Evolutionary conservation across 805 yeast species (phyloP).

Genomic region (Schizosaccharomyces octosporus): DNA sequence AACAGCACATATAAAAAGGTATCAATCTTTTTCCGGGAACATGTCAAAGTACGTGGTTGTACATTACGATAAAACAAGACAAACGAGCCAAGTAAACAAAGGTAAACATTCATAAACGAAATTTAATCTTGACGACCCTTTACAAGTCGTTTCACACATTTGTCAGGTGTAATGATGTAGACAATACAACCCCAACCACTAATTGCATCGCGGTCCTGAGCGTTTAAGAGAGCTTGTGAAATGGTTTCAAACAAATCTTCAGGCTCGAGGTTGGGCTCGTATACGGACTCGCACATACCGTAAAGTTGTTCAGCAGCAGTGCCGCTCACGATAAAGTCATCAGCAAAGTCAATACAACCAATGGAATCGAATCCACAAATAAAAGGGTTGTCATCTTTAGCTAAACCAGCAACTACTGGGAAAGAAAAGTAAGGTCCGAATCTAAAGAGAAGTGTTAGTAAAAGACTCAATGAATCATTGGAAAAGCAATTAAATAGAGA

Average conservation of each 20-base stretch:
- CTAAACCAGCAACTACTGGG: conserved; percentile 87
- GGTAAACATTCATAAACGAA: background rate
- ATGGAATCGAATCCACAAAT: conserved; percentile 88
- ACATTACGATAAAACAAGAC: too few relatives aligned
- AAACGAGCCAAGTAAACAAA: background rate
- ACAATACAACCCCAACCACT: conserved; percentile 98
- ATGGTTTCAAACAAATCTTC: conserved; percentile 91
- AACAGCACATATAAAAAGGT: background rate
- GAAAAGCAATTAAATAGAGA: background rate
- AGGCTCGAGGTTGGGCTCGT: conserved; percentile 80
- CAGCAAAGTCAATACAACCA: conserved; percentile 87
- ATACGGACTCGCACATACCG: conserved; percentile 95
- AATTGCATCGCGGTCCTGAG: conserved; percentile 89
- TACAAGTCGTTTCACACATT: conserved; percentile 63
- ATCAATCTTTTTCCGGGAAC: background rate
- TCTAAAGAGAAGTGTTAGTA: background rate
- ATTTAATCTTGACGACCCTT: conserved; percentile 82
- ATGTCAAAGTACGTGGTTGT: background rate
- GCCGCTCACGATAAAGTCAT: conserved; percentile 86
- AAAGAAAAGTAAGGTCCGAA: conserved; percentile 88
- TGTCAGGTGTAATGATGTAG: conserved; percentile 73
- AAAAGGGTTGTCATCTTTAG: conserved; percentile 62
- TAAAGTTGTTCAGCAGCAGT: conserved; percentile 90
- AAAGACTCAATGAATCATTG: background rate
- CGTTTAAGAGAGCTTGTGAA: conserved; percentile 77